phyloP scores from a whole-genome alignment of 2,329 filamentous ascomycete genomes.

The Botryosphaeria agaves region DNA sequence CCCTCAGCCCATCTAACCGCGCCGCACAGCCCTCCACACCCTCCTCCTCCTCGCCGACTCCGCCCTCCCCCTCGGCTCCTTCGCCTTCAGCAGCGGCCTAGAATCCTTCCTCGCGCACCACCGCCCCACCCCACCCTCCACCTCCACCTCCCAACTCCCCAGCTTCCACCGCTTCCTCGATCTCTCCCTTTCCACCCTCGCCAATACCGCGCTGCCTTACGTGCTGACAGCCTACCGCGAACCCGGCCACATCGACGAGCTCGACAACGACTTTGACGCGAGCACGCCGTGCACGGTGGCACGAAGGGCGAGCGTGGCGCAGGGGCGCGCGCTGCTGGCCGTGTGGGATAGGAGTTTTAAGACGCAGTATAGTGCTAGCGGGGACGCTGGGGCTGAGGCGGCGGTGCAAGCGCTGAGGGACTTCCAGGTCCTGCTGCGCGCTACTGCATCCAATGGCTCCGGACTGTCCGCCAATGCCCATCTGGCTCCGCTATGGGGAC shows the following conservation, averaged over 20 bases:
- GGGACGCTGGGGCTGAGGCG: not conserved
- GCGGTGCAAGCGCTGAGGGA: not conserved
- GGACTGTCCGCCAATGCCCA: constrained; percentile 35
- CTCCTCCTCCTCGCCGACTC: constrained; percentile 67
- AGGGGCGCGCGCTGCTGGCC: constrained; percentile 55
- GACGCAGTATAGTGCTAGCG: constrained; percentile 2
- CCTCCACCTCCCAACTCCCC: constrained; percentile 10
- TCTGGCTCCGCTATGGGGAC: constrained; percentile 53
- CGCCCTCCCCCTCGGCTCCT: constrained; percentile 67
- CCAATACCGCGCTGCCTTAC: constrained; percentile 58
- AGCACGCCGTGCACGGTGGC: constrained; percentile 65
- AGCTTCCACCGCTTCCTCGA: constrained; percentile 49
- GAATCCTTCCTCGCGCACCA: constrained; percentile 68
- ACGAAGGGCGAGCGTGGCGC: constrained; percentile 54
- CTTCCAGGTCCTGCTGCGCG: constrained; percentile 12
- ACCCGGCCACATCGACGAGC: constrained; percentile 30
- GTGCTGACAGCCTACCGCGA: constrained; percentile 48
- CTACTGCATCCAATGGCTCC: constrained; percentile 12
- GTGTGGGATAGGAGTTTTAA: constrained; percentile 61
- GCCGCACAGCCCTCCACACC: constrained; percentile 34
- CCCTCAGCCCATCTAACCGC: not conserved
- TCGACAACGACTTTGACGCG: constrained; percentile 66
- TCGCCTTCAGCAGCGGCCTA: constrained; percentile 68
- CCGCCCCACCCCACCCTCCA: constrained; percentile 14
- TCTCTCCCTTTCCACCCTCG: constrained; percentile 53